Base-by-base conservation (phyloP, 1,284 basidiomycete species). In the Mixia osmundae region DNA sequence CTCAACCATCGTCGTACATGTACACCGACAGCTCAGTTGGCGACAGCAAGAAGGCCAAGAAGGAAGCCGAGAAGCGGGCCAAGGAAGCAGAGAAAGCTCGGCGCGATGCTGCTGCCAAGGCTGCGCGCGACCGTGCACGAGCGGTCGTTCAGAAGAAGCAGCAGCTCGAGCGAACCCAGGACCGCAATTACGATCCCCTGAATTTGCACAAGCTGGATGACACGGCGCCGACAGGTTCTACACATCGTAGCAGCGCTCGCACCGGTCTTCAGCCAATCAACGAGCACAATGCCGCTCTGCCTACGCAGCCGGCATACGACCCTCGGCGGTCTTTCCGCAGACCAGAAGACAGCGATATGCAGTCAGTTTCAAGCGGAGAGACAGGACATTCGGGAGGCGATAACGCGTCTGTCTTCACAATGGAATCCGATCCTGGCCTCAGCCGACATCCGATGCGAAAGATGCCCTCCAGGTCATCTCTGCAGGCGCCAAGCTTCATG, bases 101-200 rank as follows among this genome's bases (percentile, higher is more conserved):
- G 44, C 77, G 83, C 42, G 70, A 73, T 40, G 67, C 78, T 31
- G 71, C 69, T 21, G 69, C 75, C 55, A 71, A 71, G 53, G 58
- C 59, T 18, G 60, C 63, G 39, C 58, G 63, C 49, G 87, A 95
- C 49, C 75, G 89, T 50, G 82, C 89, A 5, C 69, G 89, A 35
- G 85, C 83, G 25, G 89, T 95, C 55, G 76, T 95, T 71, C 71
- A 75, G 54, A 94, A 94, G 62, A 76, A 82, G 51, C 72, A 68
- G 40, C 68, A 72, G 47, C 63, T 80, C 51, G 60, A 19, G 3
- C n/a, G 14, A 20, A 14, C 25, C 31, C 33, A 33, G 8, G 38
- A 26, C 15, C 29, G 37, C 39, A 38, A 36, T 25, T 30, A 36
- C 20, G 37, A 36, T 37, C 21, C 25, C 28, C 28, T 34, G 18